Evolutionary conservation across 257 asterid species (phyloP).

Genomic region (Ilex asprella): DNA sequence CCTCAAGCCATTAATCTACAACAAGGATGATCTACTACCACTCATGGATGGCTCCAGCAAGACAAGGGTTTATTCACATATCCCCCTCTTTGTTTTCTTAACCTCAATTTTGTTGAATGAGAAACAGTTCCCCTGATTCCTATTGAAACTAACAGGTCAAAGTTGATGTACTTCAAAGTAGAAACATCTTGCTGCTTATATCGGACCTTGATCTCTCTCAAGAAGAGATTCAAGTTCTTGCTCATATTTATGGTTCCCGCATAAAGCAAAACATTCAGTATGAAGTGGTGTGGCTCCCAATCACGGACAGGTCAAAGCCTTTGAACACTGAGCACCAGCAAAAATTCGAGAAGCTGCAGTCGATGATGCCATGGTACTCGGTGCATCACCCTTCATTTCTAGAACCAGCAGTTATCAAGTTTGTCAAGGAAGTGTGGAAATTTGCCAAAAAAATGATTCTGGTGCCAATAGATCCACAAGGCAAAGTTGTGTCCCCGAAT

Average conservation of each 20-base stretch:
- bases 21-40: conserved; percentile 47
- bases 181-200: conserved; percentile 59
- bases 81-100: background rate
- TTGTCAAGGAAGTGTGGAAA: conserved; percentile 59
- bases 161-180: conserved; percentile 49
- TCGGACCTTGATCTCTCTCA: conserved; percentile 56
- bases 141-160: conserved; percentile 28
- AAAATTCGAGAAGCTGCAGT: conserved; percentile 38
- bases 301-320: conserved; percentile 26
- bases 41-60: conserved; percentile 45
- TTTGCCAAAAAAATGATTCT: conserved; percentile 60
- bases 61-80: conserved; percentile 33
- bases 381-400: conserved; percentile 52
- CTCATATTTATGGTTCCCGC: conserved; percentile 40
- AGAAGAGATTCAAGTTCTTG: conserved; percentile 53
- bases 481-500: conserved; percentile 46
- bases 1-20: conserved; percentile 44
- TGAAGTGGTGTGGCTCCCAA: conserved; percentile 78
- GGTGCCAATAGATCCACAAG: conserved; percentile 68
- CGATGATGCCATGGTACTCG: conserved; percentile 76
- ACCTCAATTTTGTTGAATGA: no score
- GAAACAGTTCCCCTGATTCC: background rate
- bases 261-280: conserved; percentile 38
- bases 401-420: conserved; percentile 57
- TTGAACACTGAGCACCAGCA: conserved; percentile 33